Evolutionary conservation across 192 early-diverging fungal species (phyloP), one percentile per base, ranked within the genome.

Genomic region (Piromyces sp.): DNA sequence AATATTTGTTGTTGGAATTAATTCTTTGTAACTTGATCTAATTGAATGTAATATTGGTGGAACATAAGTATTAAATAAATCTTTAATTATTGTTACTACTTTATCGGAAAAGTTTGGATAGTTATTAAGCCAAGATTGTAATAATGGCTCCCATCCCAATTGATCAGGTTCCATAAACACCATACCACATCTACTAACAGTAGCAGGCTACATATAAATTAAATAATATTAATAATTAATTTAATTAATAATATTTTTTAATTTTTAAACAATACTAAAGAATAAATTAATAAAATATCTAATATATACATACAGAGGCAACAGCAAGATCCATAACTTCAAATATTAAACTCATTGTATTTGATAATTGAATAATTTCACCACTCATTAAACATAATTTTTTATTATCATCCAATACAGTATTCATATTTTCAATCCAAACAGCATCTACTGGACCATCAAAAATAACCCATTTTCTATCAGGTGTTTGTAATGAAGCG

Each of bases 311-410:
- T 83, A 90, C 89, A 33, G 90, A 91, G 30, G 91, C 91, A n/a
- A 91, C 91, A 30, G 91, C 91, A 78, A 92, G 80, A 84, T 92
- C 91, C 89, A 90, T 90, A 29, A 92, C 91, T 82, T 90, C 90
- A 83, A 91, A 91, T 79, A 89, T 84, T 79, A 91, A 85, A 80
- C 88, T 90, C 90, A 91, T 91, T n/a, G 90, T 89, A 83, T 91
- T 91, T 22, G 88, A 89, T 29, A 91, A 85, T 83, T 91, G 90
- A 80, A 91, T 91, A 81, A 91, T 91, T 82, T 91, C 90, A 29
- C 90, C 90, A 58, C 87, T 88, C 90, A 91, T 91, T 42, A 91
- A 80, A 82, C 90, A 91, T 19, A 91, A 84, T 80, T 91, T 91
- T 83, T 91, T 91, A 83, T 91, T 91, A 83, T 91, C 90, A 81